phyloP scores from a whole-genome alignment of 495 filamentous ascomycete species.

The Hypoxylon fuscum region DNA sequence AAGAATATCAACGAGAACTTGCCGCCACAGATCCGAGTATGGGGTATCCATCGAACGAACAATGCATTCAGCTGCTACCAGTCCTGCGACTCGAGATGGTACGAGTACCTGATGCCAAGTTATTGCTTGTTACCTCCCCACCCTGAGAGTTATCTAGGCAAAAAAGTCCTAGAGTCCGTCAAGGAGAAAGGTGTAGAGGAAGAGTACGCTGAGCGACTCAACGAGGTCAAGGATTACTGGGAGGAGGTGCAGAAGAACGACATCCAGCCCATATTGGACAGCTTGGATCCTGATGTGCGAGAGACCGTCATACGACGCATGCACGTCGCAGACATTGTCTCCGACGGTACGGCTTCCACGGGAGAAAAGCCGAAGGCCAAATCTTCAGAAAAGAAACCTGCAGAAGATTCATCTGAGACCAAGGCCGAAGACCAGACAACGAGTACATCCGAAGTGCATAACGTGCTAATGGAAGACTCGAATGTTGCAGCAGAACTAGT shows the following conservation, averaged over 20 bases:
- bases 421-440: slow-evolving; percentile 7
- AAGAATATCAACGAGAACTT: slow-evolving; percentile 89
- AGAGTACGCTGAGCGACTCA: slow-evolving; percentile 71
- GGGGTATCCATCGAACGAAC: slow-evolving; percentile 86
- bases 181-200: slow-evolving; percentile 75
- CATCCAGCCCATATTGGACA: slow-evolving; percentile 75
- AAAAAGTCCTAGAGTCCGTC: slow-evolving; percentile 75
- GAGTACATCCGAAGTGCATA: slow-evolving; percentile 15
- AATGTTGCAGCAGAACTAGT: slow-evolving; percentile 22
- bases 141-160: slow-evolving; percentile 82
- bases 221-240: slow-evolving; percentile 85
- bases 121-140: slow-evolving; percentile 92
- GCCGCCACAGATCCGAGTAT: slow-evolving; percentile 87
- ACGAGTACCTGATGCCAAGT: slow-evolving; percentile 94
- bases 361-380: slow-evolving; percentile 18
- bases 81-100: slow-evolving; percentile 90
- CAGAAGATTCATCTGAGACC: neutral
- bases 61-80: slow-evolving; percentile 92
- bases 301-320: slow-evolving; percentile 55
- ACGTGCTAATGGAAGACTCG: slow-evolving; percentile 15
- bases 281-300: slow-evolving; percentile 52
- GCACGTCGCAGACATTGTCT: slow-evolving; percentile 45
- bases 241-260: slow-evolving; percentile 75
- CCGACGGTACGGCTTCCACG: slow-evolving; percentile 10
- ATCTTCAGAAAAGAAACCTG: slow-evolving; percentile 6